A percentile compares a stretch with the other conserved stretches of the same genome.
phyloP scores from a whole-genome alignment of 164 flowering plant genomes.

The Umbellularia californica region DNA sequence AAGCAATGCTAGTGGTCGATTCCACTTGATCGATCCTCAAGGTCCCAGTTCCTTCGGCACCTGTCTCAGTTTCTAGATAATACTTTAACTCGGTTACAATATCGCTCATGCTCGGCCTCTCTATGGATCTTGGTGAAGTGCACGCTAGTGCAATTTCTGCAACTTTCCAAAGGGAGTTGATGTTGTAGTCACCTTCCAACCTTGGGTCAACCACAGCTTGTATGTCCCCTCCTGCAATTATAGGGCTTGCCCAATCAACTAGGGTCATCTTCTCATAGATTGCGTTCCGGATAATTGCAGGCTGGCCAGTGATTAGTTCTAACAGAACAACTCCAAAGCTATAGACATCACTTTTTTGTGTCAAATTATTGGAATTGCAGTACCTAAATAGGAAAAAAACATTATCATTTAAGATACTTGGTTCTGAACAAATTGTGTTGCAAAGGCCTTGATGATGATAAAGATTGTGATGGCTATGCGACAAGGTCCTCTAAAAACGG shows the following conservation, averaged over 20 bases:
- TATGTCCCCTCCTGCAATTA: conserved; percentile 35
- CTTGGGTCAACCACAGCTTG: conserved; percentile 34
- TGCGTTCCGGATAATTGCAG: conserved; percentile 15
- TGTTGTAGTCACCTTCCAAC: conserved; percentile 23
- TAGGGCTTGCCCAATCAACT: conserved; percentile 24
- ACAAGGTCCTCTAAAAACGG: no score
- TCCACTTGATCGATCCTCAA: no score
- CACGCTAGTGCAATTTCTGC: conserved; percentile 44
- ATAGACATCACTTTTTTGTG: conserved; percentile 4
- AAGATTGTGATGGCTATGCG: no score
- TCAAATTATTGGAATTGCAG: neutral
- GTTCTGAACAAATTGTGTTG: neutral
- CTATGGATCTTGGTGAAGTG: conserved; percentile 12
- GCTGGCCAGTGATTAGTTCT: conserved; percentile 40
- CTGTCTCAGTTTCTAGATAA: conserved; percentile 23
- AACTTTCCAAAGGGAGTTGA: conserved; percentile 37
- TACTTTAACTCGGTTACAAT: conserved; percentile 15
- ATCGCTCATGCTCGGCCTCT: conserved; percentile 37
- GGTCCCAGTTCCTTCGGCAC: neutral
- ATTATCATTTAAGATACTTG: no score
- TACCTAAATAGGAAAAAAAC: conserved; percentile 22
- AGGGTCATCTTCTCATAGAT: conserved; percentile 12
- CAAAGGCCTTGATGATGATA: neutral
- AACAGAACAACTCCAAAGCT: conserved; percentile 53
- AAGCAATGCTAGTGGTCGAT: no score